These are phyloP conservation scores for Yamadazyma diospyri DNA, from an alignment of 1,139 yeast genomes.

Conservation along the genomic window DNA sequence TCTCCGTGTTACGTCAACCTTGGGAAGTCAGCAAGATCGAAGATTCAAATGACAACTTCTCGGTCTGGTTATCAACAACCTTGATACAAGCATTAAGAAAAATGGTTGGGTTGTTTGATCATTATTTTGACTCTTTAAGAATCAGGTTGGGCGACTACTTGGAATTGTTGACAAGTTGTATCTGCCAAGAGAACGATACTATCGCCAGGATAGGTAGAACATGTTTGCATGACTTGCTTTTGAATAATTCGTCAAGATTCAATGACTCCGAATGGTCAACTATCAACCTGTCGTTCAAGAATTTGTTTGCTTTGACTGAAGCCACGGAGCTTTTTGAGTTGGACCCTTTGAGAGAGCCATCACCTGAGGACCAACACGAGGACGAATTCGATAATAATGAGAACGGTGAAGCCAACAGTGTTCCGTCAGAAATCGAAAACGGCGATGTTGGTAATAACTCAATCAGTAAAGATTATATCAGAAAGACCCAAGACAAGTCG, in stretches of 20 bases:
- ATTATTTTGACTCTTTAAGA: constrained; percentile 72
- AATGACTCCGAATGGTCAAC: constrained; percentile 68
- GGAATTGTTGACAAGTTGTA: constrained; percentile 76
- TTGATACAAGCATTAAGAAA: constrained; percentile 92
- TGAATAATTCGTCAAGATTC: constrained; percentile 71
- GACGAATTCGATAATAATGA: constrained; percentile 3
- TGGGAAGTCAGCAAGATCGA: constrained; percentile 70
- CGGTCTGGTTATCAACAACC: constrained; percentile 96
- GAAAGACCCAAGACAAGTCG: constrained; percentile 54
- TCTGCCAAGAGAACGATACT: constrained; percentile 95
- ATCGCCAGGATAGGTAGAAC: constrained; percentile 92
- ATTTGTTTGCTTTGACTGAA: constrained; percentile 75
- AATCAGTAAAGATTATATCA: constrained; percentile 20
- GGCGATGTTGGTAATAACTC: constrained; percentile 18
- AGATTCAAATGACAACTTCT: constrained; percentile 60
- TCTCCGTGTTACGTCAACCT: constrained; percentile 70
- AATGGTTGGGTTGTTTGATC: constrained; percentile 77
- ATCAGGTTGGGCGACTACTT: constrained; percentile 75
- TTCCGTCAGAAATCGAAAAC: constrained; percentile 8
- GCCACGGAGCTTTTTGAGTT: constrained; percentile 79
- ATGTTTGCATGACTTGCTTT: constrained; percentile 73
- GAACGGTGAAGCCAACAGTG: constrained; percentile 7
- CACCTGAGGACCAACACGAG: neutral
- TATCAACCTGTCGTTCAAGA: constrained; percentile 59
- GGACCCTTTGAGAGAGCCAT: constrained; percentile 44